Percentiles rank a stretch among this genome's conserved stretches.
These are phyloP conservation scores for Talaromyces verruculosus DNA, from an alignment of 2,329 filamentous ascomycete genomes.

Conservation along the genomic window DNA sequence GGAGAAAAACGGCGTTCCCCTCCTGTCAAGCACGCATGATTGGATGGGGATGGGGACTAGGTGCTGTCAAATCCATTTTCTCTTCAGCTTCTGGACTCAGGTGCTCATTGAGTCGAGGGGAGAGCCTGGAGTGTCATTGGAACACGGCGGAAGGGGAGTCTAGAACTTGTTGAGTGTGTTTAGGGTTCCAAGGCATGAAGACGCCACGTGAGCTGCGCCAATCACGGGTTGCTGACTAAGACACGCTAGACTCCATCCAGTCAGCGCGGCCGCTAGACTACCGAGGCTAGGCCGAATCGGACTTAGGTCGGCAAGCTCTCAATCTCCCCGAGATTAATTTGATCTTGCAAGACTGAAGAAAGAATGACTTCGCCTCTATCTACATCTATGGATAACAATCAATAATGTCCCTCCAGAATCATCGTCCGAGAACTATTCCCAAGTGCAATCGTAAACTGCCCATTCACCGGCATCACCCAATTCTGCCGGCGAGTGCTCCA, in stretches of 20 bases:
- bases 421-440: conserved; percentile 40
- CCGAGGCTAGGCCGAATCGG: not conserved
- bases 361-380: not conserved
- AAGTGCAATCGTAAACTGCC: conserved; percentile 36
- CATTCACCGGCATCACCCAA: conserved; percentile 60
- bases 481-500: conserved; percentile 69
- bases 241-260: not conserved
- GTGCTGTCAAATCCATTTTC: not conserved
- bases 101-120: not conserved
- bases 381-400: not conserved
- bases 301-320: not conserved
- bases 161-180: not conserved
- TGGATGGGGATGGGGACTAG: not conserved
- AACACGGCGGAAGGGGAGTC: not conserved
- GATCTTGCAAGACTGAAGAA: not conserved
- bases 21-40: not conserved
- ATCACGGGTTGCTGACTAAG: not conserved
- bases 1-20: not conserved
- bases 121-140: not conserved
- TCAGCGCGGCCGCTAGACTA: not conserved
- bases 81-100: not conserved
- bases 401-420: conserved; percentile 33
- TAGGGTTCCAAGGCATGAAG: not conserved
- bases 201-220: conserved; percentile 13
- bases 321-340: not conserved